These are phyloP conservation scores for Globisporangium abappressorium DNA, from an alignment of 352 stramenopile species.

Conservation along the genomic window DNA sequence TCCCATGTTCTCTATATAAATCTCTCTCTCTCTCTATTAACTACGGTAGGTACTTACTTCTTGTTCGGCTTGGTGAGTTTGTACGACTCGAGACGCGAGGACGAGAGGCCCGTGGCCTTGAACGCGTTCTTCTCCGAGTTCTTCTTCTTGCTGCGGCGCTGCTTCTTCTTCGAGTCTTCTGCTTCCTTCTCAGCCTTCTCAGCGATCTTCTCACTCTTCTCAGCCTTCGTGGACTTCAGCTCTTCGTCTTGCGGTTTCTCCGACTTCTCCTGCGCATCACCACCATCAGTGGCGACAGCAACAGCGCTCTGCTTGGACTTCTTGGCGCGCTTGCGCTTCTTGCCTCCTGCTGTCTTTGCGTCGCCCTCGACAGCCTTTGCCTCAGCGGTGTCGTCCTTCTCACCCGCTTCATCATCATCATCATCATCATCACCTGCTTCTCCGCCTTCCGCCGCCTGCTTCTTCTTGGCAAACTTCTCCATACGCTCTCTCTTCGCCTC, in stretches of 20 bases:
- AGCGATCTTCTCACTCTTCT: too few species aligned
- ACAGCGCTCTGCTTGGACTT: conserved; percentile 41
- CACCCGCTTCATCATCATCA: not conserved
- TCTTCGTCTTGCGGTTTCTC: not conserved
- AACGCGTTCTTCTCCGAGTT: conserved; percentile 37
- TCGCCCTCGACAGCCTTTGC: conserved; percentile 22
- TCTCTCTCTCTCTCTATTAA: not conserved
- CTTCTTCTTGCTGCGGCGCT: conserved; percentile 61
- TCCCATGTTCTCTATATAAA: not conserved
- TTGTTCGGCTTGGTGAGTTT: conserved; percentile 66
- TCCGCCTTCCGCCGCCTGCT: conserved; percentile 13
- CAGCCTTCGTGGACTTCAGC: not conserved
- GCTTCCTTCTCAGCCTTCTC: not conserved
- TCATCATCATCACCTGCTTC: not conserved
- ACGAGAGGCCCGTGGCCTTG: conserved; percentile 53
- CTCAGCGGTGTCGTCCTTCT: not conserved
- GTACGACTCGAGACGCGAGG: conserved; percentile 82
- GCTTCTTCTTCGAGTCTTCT: conserved; percentile 42
- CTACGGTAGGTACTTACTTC: conserved; percentile 31
- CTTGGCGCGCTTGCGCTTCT: conserved; percentile 77
- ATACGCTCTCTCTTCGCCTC: conserved; percentile 38
- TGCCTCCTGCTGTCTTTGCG: conserved; percentile 21
- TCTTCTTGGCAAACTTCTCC: conserved; percentile 30
- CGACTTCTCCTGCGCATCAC: not conserved
- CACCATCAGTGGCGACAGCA: not conserved